Conservation (phyloP, 352 stramenopile species). For the Globisporangium cystogenes region DNA sequence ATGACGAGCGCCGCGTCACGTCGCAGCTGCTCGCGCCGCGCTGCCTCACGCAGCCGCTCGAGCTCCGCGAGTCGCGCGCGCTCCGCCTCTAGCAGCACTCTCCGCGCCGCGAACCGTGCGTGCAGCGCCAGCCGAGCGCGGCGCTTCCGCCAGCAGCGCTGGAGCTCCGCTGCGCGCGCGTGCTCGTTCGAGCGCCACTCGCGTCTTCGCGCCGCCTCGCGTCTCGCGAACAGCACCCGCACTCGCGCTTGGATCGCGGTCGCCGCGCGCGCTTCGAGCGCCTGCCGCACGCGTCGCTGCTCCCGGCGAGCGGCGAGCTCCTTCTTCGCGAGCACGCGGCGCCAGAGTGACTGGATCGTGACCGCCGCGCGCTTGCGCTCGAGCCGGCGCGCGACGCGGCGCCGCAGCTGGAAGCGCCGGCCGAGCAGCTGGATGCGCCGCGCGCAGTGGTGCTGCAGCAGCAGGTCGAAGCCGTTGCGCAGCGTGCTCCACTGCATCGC, state of each 20-base stretch:
- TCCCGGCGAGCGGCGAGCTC: slow-evolving; percentile 14
- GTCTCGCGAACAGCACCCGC: slow-evolving; percentile 21
- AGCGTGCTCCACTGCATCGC: slow-evolving; percentile 53
- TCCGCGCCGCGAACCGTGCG: slow-evolving; percentile 22
- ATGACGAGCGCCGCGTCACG: slow-evolving; percentile 22
- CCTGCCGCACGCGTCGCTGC: slow-evolving; percentile 6
- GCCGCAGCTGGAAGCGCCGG: slow-evolving; percentile 25
- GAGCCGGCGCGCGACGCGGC: slow-evolving; percentile 20
- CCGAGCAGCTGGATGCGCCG: slow-evolving; percentile 46
- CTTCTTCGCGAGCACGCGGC: slow-evolving; percentile 16
- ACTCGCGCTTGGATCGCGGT: slow-evolving; percentile 22
- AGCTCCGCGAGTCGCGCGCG: slow-evolving; percentile 15
- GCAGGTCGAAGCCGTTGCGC: slow-evolving; percentile 46
- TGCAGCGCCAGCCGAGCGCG: slow-evolving; percentile 11
- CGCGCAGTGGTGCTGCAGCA: slow-evolving; percentile 40
- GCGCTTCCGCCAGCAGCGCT: slow-evolving; percentile 23
- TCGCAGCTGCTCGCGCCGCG: slow-evolving; percentile 3
- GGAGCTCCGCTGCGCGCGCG: slow-evolving; percentile 9
- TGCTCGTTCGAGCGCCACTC: slow-evolving; percentile 19
- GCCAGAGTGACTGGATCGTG: slow-evolving; percentile 32
- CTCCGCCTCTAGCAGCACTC: slow-evolving; percentile 22
- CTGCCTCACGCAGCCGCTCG: slow-evolving; percentile 18
- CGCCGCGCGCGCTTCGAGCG: slow-evolving; percentile 16
- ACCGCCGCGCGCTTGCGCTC: slow-evolving; percentile 17
- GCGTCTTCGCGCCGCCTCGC: slow-evolving; percentile 2